A percentile compares a stretch with the other conserved stretches of the same genome.
phyloP scores from a whole-genome alignment of 2,329 filamentous ascomycete species.

The Hyphodiscus sp. region DNA sequence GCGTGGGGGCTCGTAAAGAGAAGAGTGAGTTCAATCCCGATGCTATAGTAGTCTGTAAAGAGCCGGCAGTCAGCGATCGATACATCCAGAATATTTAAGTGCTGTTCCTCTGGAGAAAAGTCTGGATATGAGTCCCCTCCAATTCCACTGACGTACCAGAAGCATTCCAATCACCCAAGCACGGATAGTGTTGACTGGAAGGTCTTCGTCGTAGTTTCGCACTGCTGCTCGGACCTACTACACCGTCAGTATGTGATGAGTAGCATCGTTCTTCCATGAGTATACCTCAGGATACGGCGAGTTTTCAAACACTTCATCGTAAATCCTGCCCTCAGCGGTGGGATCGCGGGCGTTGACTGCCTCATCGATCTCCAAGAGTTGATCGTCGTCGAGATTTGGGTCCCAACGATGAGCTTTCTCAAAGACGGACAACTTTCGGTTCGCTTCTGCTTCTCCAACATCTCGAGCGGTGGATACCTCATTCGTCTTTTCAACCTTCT shows the following conservation, averaged over 20 bases:
- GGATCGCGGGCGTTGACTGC: slow-evolving; percentile 10
- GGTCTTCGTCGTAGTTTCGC: slow-evolving; percentile 55
- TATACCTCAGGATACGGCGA: slow-evolving; percentile 27
- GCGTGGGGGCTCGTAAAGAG: slow-evolving; percentile 16
- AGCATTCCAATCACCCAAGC: slow-evolving; percentile 54
- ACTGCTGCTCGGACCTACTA: slow-evolving; percentile 43
- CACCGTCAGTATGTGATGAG: too few relatives aligned
- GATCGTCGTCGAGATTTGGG: slow-evolving; percentile 11
- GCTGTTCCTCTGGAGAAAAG: too few relatives aligned
- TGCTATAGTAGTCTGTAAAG: slow-evolving; percentile 7
- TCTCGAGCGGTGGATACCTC: slow-evolving; percentile 4
- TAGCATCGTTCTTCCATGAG: neutral
- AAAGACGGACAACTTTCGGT: slow-evolving; percentile 10
- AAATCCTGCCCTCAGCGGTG: slow-evolving; percentile 6
- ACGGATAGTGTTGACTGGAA: slow-evolving; percentile 60
- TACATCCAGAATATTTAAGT: too few relatives aligned
- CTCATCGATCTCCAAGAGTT: slow-evolving; percentile 14
- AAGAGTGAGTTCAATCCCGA: slow-evolving; percentile 20
- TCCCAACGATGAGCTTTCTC: slow-evolving; percentile 15
- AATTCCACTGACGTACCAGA: neutral
- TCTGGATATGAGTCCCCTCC: too few relatives aligned
- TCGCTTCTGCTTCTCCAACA: slow-evolving; percentile 10
- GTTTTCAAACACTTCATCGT: slow-evolving; percentile 18
- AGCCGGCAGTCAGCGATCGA: too few relatives aligned
- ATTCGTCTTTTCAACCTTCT: slow-evolving; percentile 2